Evolutionary conservation across 306 rosid genomes (phyloP), one percentile per base, ranked within the genome.

Genomic region (Aeschynomene evenia): DNA sequence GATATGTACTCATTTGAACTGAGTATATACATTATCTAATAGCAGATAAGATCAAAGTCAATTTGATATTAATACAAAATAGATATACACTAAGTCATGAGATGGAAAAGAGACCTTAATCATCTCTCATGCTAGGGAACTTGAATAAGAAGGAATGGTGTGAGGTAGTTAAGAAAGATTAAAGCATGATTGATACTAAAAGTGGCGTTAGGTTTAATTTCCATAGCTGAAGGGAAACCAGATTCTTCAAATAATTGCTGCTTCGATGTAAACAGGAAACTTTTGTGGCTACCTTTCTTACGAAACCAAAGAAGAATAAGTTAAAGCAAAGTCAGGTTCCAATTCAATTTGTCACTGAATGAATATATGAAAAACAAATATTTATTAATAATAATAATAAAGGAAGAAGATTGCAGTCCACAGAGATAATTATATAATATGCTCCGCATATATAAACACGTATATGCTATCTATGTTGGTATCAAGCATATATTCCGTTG

Each of bases 311-410:
- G 36, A 78, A 62, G 86, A 85, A 87, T 42, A 76, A 76, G 39
- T 68, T 80, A 71, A 79, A 82, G 84, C 48, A 79, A 77, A 80
- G 76, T 75, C 72, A 60, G 82, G 71, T 85, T 81, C 34, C 54
- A 45, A 59, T 75, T 54, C 55, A 74, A 66, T 39, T 51, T 68
- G 80, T 68, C 77, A 61, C 46, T 21, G 70, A 57, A 58, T 72
- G n/a, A n/a, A n/a, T n/a, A n/a, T n/a, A n/a, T n/a, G n/a, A n/a
- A n/a, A n/a, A n/a, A n/a, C n/a, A n/a, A 70, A 56, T 29, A 50
- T 39, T 57, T 57, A 62, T 62, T 59, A 54, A 48, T 48, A 46
- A n/a, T n/a, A n/a, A n/a, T n/a, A n/a, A n/a, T n/a, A n/a, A n/a
- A n/a, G n/a, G 75, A 82, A 79, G 31, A 28, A 28, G 3, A 28